A percentile compares a stretch with the other conserved stretches of the same genome.
Evolutionary conservation across 1,284 basidiomycete genomes (phyloP).

Genomic region (Hemileia vastatrix): DNA sequence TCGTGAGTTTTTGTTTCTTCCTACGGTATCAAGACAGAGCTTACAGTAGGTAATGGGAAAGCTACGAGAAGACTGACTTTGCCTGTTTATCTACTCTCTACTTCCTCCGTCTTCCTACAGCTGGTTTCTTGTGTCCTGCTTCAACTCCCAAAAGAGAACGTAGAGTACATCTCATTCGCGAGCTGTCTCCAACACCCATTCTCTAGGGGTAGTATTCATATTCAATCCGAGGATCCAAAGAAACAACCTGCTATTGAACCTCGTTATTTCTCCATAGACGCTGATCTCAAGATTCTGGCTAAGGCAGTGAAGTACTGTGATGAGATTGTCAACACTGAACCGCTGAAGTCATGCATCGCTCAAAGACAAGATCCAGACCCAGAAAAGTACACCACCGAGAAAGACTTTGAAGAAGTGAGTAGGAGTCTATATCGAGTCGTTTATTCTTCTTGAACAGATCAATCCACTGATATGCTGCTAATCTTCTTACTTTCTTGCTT

Average conservation of each 20-base stretch:
- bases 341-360: too few relatives aligned
- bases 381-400: too few relatives aligned
- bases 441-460: too few relatives aligned
- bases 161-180: slow-evolving; percentile 33
- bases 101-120: slow-evolving; percentile 21
- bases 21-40: neutral
- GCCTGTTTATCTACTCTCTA: slow-evolving; percentile 18
- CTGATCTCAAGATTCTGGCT: slow-evolving; percentile 33
- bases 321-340: neutral
- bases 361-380: too few relatives aligned
- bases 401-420: too few relatives aligned
- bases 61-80: neutral
- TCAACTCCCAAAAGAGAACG: slow-evolving; percentile 28
- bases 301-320: slow-evolving; percentile 29
- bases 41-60: neutral
- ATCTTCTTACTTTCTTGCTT: too few relatives aligned
- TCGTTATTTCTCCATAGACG: slow-evolving; percentile 24
- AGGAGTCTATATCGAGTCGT: too few relatives aligned
- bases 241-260: slow-evolving; percentile 22
- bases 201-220: slow-evolving; percentile 32
- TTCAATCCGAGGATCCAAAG: slow-evolving; percentile 20
- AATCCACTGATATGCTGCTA: too few relatives aligned
- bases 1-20: slow-evolving; percentile 1
- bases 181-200: slow-evolving; percentile 32
- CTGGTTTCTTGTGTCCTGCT: too few relatives aligned